phyloP scores from a whole-genome alignment of 148 eudicot genomes.

The Cornus florida region DNA sequence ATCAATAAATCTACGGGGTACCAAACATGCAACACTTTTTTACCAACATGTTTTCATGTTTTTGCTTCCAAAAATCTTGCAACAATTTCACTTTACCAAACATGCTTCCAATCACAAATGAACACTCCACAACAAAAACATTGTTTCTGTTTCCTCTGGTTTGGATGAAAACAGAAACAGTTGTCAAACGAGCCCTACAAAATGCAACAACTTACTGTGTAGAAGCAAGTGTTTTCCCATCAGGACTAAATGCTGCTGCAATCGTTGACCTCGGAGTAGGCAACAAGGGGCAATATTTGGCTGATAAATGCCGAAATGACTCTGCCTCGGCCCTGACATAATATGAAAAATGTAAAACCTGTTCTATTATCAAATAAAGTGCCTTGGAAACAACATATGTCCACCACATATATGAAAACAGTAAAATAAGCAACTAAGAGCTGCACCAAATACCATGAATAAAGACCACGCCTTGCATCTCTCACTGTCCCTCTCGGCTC shows the following conservation, averaged over 20 bases:
- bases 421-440: neutral
- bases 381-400: neutral
- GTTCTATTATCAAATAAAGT: neutral
- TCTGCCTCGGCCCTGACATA: conserved; percentile 68
- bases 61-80: too few relatives aligned
- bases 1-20: neutral
- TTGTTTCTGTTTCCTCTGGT: too few relatives aligned
- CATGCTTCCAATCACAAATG: too few relatives aligned
- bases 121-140: too few relatives aligned
- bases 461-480: conserved; percentile 61
- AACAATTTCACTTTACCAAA: too few relatives aligned
- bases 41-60: too few relatives aligned
- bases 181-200: too few relatives aligned
- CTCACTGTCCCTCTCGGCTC: conserved; percentile 33
- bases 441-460: conserved; percentile 53
- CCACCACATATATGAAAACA: neutral
- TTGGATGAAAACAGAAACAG: too few relatives aligned
- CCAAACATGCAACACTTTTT: too few relatives aligned
- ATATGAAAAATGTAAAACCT: neutral
- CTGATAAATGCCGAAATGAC: conserved; percentile 64
- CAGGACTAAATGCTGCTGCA: conserved; percentile 82
- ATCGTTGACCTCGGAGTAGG: conserved; percentile 82
- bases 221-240: conserved; percentile 76
- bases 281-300: conserved; percentile 66
- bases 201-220: conserved; percentile 55